Base-by-base conservation (phyloP, 805 yeast species). In the Kodamaea leandrae region DNA sequence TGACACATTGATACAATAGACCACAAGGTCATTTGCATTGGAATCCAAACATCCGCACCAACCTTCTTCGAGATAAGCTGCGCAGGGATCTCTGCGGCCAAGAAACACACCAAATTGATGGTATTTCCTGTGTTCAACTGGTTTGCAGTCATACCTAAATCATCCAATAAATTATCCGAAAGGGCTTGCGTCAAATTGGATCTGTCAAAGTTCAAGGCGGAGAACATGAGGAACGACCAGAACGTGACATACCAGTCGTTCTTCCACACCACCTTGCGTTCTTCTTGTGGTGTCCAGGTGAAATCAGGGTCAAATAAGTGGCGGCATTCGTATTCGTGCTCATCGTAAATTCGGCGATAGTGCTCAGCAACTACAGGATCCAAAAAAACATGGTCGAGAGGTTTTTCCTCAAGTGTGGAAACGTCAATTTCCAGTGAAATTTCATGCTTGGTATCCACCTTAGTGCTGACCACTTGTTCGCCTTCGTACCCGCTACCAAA, bases 261-360 rank as follows among this genome's bases (percentile, higher is more conserved):
- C 33, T 54, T 56, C 39, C 58, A 37, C 2, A 47, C 37, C 6
- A 57, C 32, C 23, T 44, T 43, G 14, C 42, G 48, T 24, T 57
- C 61, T 29, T 57, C 61, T 14, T 49, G 51, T 6, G 37, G 35
- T 2, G 54, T 48, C 61, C 61, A 57, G 7, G 67, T 64, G 32
- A 79, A 70, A 0, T 66, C 64, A 0, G 86, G 83, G 52, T 83
- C 86, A 50, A 82, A 76, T 10, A 66, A 66, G 24, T 66, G 61
- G 15, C 76, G 64, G 44, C 83, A 74, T 52, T 81, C 86, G 52
- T 81, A 81, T 8, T 71, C 37, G 2, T 76, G 55, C 3, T 55
- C 47, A 32, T 77, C 78, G 48, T 80, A 80, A 4, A 77, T 29
- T 1, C 60, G 50, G 3, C 59, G 47, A 52, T 76, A 80, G 50